Conservation (phyloP, 75 land plant genomes). For the Azolla pinnata region DNA sequence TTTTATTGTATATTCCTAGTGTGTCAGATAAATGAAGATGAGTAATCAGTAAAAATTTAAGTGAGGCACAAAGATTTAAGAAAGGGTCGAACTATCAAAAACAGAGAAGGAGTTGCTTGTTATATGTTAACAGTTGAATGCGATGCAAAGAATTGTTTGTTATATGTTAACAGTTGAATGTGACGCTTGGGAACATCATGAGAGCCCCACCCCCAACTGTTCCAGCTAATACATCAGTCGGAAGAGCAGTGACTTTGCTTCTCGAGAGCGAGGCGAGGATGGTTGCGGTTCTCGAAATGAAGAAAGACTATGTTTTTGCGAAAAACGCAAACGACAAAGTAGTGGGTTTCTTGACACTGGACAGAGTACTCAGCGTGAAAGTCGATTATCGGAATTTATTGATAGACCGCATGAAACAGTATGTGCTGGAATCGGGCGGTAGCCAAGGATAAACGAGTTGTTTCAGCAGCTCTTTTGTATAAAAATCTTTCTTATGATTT, state of each 20-base stretch:
- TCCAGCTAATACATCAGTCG: constrained; percentile 38
- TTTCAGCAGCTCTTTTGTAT: no score
- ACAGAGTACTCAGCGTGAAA: background rate
- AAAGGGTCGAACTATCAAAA: no score
- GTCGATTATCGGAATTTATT: background rate
- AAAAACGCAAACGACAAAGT: background rate
- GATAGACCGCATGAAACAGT: background rate
- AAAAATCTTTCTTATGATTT: no score
- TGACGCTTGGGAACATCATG: constrained; percentile 40
- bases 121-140: constrained; percentile 45
- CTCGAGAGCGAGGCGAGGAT: constrained; percentile 43
- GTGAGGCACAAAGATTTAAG: no score
- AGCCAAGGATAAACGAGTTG: no score
- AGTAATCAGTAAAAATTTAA: no score
- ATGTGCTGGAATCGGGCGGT: no score
- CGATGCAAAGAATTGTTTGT: constrained; percentile 4
- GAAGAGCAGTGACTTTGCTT: constrained; percentile 43
- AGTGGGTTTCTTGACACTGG: background rate
- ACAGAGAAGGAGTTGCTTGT: constrained; percentile 7
- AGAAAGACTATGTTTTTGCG: background rate
- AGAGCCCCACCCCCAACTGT: constrained; percentile 57
- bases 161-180: constrained; percentile 47
- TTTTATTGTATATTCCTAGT: no score
- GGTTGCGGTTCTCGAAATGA: constrained; percentile 33
- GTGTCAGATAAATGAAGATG: no score